Conservation (phyloP, 306 rosid genomes). For the Fragaria iinumae region DNA sequence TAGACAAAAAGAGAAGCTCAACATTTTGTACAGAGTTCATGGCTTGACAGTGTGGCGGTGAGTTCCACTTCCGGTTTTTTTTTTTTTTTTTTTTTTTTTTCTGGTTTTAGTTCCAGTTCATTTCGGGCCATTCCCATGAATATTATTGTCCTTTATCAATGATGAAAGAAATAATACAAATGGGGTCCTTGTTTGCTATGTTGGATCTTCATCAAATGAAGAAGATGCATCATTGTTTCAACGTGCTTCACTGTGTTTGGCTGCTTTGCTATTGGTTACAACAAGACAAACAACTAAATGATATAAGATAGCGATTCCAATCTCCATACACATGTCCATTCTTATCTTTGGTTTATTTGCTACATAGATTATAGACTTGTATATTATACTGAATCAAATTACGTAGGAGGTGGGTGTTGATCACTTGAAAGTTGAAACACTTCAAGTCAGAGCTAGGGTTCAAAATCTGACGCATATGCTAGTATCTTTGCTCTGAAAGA, state of each 20-base stretch:
- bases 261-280: not conserved
- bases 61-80: too few relatives aligned
- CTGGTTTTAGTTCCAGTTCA: not conserved
- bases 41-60: too few relatives aligned
- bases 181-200: not conserved
- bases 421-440: not conserved
- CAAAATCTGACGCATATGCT: not conserved
- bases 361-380: not conserved
- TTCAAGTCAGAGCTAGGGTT: not conserved
- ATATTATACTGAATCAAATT: not conserved
- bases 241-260: not conserved
- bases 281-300: not conserved
- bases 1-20: not conserved
- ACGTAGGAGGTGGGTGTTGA: not conserved
- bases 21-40: too few relatives aligned
- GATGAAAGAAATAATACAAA: not conserved
- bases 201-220: not conserved
- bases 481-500: not conserved
- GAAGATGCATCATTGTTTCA: not conserved
- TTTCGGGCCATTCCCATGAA: not conserved
- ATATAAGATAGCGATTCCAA: not conserved
- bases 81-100: too few relatives aligned
- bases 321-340: not conserved
- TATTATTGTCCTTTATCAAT: not conserved
- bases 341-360: not conserved